phyloP scores from a whole-genome alignment of 2,329 filamentous ascomycete genomes.

The Sclerotinia nivalis region DNA sequence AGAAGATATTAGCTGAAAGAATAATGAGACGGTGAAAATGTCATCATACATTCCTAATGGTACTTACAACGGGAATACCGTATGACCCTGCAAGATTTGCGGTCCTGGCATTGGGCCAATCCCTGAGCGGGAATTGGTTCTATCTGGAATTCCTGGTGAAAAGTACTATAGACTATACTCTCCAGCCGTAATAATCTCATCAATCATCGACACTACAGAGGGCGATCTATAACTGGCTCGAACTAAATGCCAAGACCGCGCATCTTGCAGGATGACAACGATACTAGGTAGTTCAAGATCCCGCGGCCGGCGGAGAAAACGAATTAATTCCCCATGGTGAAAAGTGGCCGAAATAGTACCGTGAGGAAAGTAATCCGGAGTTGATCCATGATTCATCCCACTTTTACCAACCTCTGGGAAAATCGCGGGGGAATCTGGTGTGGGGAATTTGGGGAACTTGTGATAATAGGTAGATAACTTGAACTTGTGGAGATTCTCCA shows the following conservation, averaged over 20 bases:
- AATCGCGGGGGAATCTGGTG: not conserved
- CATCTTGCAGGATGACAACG: too few species aligned
- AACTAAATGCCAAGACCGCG: too few species aligned
- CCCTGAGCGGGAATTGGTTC: too few species aligned
- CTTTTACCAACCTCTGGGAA: slow-evolving; percentile 9
- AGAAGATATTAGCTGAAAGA: slow-evolving; percentile 1
- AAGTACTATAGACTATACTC: not conserved
- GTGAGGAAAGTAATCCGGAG: not conserved
- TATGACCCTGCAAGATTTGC: too few species aligned
- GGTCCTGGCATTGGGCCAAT: too few species aligned
- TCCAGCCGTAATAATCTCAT: too few species aligned
- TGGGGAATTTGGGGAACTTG: slow-evolving; percentile 13
- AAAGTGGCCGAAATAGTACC: not conserved
- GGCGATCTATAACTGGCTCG: too few species aligned
- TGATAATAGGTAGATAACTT: not conserved
- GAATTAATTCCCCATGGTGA: not conserved
- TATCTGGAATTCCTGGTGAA: too few species aligned
- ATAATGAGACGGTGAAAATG: not conserved
- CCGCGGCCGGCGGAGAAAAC: not conserved
- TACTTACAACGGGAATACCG: not conserved
- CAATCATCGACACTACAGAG: too few species aligned
- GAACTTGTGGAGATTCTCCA: not conserved
- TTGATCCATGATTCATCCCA: slow-evolving; percentile 2
- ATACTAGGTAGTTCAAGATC: not conserved
- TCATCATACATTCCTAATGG: not conserved